Percentiles rank a stretch among this genome's conserved stretches.
Evolutionary conservation across 768 basidiomycete species (phyloP).

Genomic region (Pleurotus citrinopileatus): DNA sequence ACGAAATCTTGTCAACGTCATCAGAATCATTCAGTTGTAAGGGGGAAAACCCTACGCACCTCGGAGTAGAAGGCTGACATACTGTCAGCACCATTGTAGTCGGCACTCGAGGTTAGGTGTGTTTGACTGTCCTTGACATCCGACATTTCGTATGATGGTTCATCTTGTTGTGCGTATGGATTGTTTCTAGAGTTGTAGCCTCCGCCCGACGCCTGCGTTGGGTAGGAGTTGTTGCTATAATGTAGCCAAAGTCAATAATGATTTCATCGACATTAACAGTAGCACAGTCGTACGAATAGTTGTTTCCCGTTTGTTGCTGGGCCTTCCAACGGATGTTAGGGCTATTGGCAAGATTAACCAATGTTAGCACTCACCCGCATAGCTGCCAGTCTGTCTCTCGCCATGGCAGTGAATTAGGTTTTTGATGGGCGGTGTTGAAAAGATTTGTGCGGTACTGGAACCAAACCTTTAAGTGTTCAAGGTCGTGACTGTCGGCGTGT

Average conservation of each 20-base stretch:
- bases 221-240: slow-evolving; percentile 53
- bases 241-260: slow-evolving; percentile 13
- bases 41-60: slow-evolving; percentile 50
- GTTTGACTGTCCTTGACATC: slow-evolving; percentile 60
- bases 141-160: slow-evolving; percentile 68
- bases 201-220: slow-evolving; percentile 61
- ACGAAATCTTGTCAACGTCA: slow-evolving; percentile 54
- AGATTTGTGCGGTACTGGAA: background rate
- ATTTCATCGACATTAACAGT: slow-evolving; percentile 5
- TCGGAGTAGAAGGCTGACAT: slow-evolving; percentile 77
- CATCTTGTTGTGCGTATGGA: slow-evolving; percentile 68
- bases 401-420: slow-evolving; percentile 42
- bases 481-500: background rate
- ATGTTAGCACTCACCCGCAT: slow-evolving; percentile 57
- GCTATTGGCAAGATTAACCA: slow-evolving; percentile 9
- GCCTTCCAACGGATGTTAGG: slow-evolving; percentile 41
- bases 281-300: slow-evolving; percentile 41
- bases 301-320: slow-evolving; percentile 59
- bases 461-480: background rate
- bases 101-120: slow-evolving; percentile 38
- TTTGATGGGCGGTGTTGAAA: background rate
- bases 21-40: background rate
- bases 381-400: slow-evolving; percentile 89
- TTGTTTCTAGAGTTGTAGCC: slow-evolving; percentile 51
- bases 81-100: slow-evolving; percentile 38